Evolutionary conservation across 805 yeast genomes (phyloP).

Genomic region (Millerago galiae): DNA sequence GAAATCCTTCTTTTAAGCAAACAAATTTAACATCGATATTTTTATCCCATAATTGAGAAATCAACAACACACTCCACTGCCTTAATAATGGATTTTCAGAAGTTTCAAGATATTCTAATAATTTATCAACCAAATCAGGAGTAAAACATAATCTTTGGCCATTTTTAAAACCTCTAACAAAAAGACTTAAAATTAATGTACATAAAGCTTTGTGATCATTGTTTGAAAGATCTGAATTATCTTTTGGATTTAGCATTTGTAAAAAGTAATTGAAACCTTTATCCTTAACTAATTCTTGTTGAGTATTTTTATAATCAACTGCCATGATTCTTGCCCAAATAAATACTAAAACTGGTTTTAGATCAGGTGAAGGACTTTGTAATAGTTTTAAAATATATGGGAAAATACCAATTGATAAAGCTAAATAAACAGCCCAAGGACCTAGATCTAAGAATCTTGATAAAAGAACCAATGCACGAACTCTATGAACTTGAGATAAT

Average conservation of each 20-base stretch:
- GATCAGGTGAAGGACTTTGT: constrained; percentile 92
- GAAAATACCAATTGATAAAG: constrained; percentile 90
- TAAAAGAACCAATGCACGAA: constrained; percentile 77
- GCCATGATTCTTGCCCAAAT: constrained; percentile 99
- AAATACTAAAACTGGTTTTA: constrained; percentile 88
- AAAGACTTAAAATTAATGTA: constrained; percentile 80
- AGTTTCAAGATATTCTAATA: constrained; percentile 57
- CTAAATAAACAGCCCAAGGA: constrained; percentile 94
- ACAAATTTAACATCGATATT: constrained; percentile 72
- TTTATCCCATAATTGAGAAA: constrained; percentile 69
- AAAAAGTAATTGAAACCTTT: constrained; percentile 85
- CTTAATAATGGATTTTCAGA: constrained; percentile 82
- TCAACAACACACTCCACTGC: constrained; percentile 84
- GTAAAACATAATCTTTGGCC: constrained; percentile 81
- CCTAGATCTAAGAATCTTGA: constrained; percentile 89
- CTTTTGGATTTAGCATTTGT: constrained; percentile 56
- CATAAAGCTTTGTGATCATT: constrained; percentile 92
- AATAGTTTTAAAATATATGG: constrained; percentile 87
- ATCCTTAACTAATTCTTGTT: constrained; percentile 86
- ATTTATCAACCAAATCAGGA: constrained; percentile 61
- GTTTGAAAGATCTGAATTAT: constrained; percentile 10
- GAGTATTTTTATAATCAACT: constrained; percentile 84
- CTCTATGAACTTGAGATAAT: constrained; percentile 87
- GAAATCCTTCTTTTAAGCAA: constrained; percentile 56
- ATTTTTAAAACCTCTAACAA: constrained; percentile 69